phyloP scores from a whole-genome alignment of 495 filamentous ascomycete species.

The Xylaria bambusicola region DNA sequence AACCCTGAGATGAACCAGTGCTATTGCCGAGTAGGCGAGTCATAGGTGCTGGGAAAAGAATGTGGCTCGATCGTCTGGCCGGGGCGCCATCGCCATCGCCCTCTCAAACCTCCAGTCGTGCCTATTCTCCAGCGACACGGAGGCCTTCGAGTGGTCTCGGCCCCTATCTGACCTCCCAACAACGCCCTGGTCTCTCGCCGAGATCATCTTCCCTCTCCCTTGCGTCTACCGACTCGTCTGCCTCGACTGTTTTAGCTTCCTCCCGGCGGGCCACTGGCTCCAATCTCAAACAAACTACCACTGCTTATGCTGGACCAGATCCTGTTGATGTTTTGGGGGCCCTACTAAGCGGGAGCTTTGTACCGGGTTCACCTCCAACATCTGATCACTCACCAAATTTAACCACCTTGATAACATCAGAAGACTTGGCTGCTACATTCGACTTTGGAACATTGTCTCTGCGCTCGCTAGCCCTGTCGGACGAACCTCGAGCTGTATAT shows the following conservation, averaged over 20 bases:
- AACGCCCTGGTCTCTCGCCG: slow-evolving; percentile 60
- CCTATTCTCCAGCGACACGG: slow-evolving; percentile 70
- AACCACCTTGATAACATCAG: slow-evolving; percentile 39
- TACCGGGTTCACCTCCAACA: neutral
- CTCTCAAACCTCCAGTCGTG: slow-evolving; percentile 58
- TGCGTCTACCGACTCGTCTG: slow-evolving; percentile 66
- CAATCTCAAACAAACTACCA: slow-evolving; percentile 59
- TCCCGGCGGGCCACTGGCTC: slow-evolving; percentile 65
- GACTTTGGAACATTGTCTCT: slow-evolving; percentile 78
- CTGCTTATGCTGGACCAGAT: slow-evolving; percentile 61
- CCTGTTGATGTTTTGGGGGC: slow-evolving; percentile 71
- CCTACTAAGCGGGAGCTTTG: slow-evolving; percentile 61
- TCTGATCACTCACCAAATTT: neutral
- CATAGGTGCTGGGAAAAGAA: slow-evolving; percentile 39
- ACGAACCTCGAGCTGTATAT: slow-evolving; percentile 39
- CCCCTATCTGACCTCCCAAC: slow-evolving; percentile 52
- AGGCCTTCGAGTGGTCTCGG: slow-evolving; percentile 60
- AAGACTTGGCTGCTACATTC: slow-evolving; percentile 57
- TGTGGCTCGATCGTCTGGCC: slow-evolving; percentile 89
- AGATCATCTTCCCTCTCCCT: slow-evolving; percentile 67
- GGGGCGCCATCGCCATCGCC: slow-evolving; percentile 63
- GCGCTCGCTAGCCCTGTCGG: slow-evolving; percentile 63
- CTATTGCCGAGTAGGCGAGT: neutral
- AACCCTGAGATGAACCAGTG: slow-evolving; percentile 14
- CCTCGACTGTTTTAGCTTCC: slow-evolving; percentile 65